Conservation (phyloP, 257 asterid genomes). For the Handroanthus guayacan region DNA sequence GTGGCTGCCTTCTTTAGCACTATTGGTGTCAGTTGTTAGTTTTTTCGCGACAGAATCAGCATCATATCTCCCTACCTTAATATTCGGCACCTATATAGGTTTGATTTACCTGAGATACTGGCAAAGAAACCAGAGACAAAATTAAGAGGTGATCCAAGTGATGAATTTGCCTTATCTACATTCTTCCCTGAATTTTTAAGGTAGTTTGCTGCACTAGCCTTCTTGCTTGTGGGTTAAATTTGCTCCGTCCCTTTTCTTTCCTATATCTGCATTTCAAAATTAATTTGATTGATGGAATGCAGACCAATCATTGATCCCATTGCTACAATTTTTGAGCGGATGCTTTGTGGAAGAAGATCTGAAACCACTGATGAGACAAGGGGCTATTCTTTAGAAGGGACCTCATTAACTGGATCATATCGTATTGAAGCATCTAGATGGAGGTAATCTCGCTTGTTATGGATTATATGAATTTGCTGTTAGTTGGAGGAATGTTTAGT, state of each 20-base stretch:
- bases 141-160: slow-evolving; percentile 91
- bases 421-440: slow-evolving; percentile 86
- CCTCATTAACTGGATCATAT: slow-evolving; percentile 76
- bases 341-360: slow-evolving; percentile 80
- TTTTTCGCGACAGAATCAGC: slow-evolving; percentile 65
- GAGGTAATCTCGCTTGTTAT: slow-evolving; percentile 58
- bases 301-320: slow-evolving; percentile 82
- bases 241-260: slow-evolving; percentile 7
- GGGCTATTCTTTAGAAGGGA: slow-evolving; percentile 54
- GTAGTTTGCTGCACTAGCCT: slow-evolving; percentile 36
- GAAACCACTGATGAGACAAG: slow-evolving; percentile 53
- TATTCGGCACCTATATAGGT: slow-evolving; percentile 85
- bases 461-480: background rate
- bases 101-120: slow-evolving; percentile 97
- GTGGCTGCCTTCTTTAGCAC: slow-evolving; percentile 90
- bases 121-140: slow-evolving; percentile 82
- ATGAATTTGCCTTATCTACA: slow-evolving; percentile 82
- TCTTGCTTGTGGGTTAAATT: background rate
- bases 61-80: slow-evolving; percentile 72
- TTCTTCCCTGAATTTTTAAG: slow-evolving; percentile 83
- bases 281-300: slow-evolving; percentile 38
- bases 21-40: slow-evolving; percentile 64
- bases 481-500: background rate
- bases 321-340: slow-evolving; percentile 65
- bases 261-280: slow-evolving; percentile 26